phyloP scores from a whole-genome alignment of 352 stramenopile species.

The Phytophthora pisi region DNA sequence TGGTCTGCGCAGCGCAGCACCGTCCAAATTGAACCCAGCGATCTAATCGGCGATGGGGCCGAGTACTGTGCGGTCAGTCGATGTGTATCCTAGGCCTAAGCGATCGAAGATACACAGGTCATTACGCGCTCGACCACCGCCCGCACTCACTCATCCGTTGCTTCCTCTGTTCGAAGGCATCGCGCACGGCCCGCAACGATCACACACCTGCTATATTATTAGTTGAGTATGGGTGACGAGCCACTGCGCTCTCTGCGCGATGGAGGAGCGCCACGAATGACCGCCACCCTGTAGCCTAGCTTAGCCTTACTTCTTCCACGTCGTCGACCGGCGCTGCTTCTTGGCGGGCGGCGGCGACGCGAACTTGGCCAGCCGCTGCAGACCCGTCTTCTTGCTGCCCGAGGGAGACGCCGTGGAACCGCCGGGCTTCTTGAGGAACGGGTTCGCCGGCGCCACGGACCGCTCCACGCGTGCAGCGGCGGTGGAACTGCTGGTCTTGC shows the following conservation, averaged over 20 bases:
- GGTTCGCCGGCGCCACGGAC: constrained; percentile 66
- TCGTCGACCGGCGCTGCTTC: constrained; percentile 42
- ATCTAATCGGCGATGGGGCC: not conserved
- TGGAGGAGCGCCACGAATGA: not conserved
- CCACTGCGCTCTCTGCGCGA: not conserved
- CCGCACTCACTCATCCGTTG: not conserved
- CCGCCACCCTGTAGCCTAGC: not conserved
- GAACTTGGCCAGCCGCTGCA: constrained; percentile 73
- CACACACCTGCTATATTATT: constrained; percentile 9
- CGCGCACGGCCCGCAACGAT: not conserved
- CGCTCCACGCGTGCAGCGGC: constrained; percentile 28
- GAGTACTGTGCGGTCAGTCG: not conserved
- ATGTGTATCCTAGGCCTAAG: constrained; percentile 1
- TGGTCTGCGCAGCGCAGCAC: not conserved
- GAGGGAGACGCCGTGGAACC: constrained; percentile 20
- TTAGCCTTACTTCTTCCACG: constrained; percentile 39
- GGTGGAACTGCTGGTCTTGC: constrained; percentile 15
- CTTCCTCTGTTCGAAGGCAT: not conserved
- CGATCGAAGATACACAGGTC: not conserved
- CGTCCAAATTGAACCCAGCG: not conserved
- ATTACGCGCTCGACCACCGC: not conserved
- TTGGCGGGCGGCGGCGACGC: constrained; percentile 51
- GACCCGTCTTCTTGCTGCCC: constrained; percentile 48
- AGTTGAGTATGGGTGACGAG: constrained; percentile 1
- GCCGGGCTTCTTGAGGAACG: constrained; percentile 70